Conservation (phyloP, 352 stramenopile genomes). For the Aphanomyces stellatus region DNA sequence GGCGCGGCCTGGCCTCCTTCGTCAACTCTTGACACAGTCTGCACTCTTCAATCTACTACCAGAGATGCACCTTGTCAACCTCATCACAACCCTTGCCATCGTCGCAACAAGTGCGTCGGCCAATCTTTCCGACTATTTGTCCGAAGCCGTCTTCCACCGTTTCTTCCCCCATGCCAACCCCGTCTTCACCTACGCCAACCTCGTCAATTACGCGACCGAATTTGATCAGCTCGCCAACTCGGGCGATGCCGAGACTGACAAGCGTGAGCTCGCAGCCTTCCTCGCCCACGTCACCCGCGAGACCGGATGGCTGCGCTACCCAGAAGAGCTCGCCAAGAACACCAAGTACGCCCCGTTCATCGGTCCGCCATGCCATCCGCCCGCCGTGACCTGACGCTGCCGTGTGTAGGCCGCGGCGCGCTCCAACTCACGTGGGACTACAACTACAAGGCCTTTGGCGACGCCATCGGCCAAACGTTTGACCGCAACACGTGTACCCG, state of each 20-base stretch:
- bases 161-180: neutral
- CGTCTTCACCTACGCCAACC: neutral
- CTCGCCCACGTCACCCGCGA: constrained; percentile 8
- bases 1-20: no score
- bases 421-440: constrained; percentile 1
- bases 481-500: neutral
- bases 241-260: constrained; percentile 2
- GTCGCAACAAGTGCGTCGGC: no score
- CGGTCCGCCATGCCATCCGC: neutral
- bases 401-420: neutral
- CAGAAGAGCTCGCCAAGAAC: no score
- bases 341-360: neutral
- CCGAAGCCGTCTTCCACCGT: neutral
- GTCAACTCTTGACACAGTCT: no score
- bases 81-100: no score
- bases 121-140: neutral
- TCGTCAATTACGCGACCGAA: neutral
- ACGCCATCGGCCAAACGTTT: constrained; percentile 1
- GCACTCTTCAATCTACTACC: no score
- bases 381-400: no score
- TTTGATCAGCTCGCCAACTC: neutral
- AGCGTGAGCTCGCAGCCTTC: constrained; percentile 3
- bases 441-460: constrained; percentile 9
- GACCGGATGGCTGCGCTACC: neutral
- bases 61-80: no score